A percentile compares a stretch with the other conserved stretches of the same genome.
Conservation (phyloP, 768 basidiomycete genomes). For the Panellus pusillus region DNA sequence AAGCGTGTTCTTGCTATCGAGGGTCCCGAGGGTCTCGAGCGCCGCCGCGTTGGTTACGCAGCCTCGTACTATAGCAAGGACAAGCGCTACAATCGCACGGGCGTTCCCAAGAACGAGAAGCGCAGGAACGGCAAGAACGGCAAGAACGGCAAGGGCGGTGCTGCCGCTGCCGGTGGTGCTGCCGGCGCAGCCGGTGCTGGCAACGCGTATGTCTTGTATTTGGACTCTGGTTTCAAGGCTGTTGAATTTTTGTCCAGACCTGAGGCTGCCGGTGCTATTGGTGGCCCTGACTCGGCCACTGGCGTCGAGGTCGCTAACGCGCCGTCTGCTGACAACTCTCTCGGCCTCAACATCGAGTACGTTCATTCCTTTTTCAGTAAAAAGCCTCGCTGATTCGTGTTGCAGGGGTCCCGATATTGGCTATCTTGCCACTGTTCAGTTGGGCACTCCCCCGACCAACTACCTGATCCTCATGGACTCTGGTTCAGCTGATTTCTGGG, state of each 20-base stretch:
- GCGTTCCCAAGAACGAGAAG: constrained; percentile 22
- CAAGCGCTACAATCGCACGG: constrained; percentile 38
- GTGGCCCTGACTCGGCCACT: constrained; percentile 19
- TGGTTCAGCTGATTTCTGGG: constrained; percentile 70
- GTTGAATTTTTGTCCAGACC: not conserved
- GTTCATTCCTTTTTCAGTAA: constrained; percentile 22
- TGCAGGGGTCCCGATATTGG: constrained; percentile 46
- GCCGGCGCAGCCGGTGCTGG: constrained; percentile 13
- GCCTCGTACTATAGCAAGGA: not conserved
- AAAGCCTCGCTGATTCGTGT: not conserved
- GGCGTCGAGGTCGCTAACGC: constrained; percentile 41
- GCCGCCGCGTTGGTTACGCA: constrained; percentile 6
- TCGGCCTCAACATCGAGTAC: constrained; percentile 72
- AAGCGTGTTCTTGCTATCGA: constrained; percentile 48
- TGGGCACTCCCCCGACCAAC: constrained; percentile 63
- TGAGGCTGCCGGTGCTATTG: constrained; percentile 7
- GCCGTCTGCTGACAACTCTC: constrained; percentile 47
- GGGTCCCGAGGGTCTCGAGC: constrained; percentile 30
- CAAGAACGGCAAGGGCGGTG: not conserved
- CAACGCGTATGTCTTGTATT: constrained; percentile 6
- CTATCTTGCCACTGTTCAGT: constrained; percentile 57
- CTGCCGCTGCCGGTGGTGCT: constrained; percentile 7
- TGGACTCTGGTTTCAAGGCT: not conserved
- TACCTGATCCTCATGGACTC: constrained; percentile 69
- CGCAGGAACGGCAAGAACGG: constrained; percentile 11